These are phyloP conservation scores for Immersiella caudata DNA, from an alignment of 495 filamentous ascomycete species.

Conservation along the genomic window DNA sequence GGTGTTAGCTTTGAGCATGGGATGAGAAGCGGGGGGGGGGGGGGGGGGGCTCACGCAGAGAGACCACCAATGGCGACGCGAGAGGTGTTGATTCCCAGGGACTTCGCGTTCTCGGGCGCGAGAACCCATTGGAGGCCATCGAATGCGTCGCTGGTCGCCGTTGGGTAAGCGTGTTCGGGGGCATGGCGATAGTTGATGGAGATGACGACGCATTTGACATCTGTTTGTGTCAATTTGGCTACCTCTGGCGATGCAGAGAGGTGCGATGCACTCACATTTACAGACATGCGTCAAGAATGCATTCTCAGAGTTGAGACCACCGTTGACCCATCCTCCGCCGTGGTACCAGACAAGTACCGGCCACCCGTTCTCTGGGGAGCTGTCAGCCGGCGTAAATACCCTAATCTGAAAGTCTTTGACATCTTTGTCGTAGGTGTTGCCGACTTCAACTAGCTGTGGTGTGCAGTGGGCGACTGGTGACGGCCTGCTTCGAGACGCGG, in stretches of 20 bases:
- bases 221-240: not conserved
- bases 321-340: slow-evolving; percentile 35
- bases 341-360: slow-evolving; percentile 33
- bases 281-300: slow-evolving; percentile 21
- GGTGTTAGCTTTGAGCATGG: not conserved
- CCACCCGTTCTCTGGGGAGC: slow-evolving; percentile 14
- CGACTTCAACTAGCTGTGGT: slow-evolving; percentile 5
- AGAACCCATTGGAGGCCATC: slow-evolving; percentile 22
- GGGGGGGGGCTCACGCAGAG: slow-evolving; percentile 9
- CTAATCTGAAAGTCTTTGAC: slow-evolving; percentile 2
- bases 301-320: slow-evolving; percentile 19
- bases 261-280: slow-evolving; percentile 14
- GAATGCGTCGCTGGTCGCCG: slow-evolving; percentile 28
- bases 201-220: slow-evolving; percentile 27
- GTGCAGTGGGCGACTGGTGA: not conserved
- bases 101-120: not conserved
- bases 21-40: not conserved
- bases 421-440: slow-evolving; percentile 2
- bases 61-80: slow-evolving; percentile 12
- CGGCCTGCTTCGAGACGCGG: not conserved
- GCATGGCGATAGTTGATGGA: slow-evolving; percentile 35
- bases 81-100: not conserved
- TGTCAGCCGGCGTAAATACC: slow-evolving; percentile 17
- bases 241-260: too few relatives aligned
- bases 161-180: slow-evolving; percentile 29